Percentiles rank a stretch among this genome's conserved stretches.
These are phyloP conservation scores for Begonia masoniana DNA, from an alignment of 306 rosid species.

Conservation along the genomic window DNA sequence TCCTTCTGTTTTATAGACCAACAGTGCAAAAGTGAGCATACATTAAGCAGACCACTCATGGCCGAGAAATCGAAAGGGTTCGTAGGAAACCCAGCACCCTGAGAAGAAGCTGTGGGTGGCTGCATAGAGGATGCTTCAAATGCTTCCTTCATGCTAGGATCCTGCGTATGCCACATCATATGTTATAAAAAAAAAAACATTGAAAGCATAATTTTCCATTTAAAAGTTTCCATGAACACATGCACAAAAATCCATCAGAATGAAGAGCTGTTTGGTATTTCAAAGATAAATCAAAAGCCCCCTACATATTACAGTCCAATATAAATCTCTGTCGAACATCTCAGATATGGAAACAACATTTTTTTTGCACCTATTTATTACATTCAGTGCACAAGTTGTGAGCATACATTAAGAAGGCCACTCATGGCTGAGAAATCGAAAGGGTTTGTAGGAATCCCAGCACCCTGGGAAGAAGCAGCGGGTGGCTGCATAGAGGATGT, in stretches of 20 bases:
- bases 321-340: no score
- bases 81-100: constrained; percentile 41
- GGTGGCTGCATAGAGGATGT: constrained; percentile 42
- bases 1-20: no score
- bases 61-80: constrained; percentile 96
- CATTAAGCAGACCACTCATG: constrained; percentile 92
- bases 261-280: no score
- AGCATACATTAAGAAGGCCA: constrained; percentile 84
- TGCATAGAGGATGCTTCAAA: constrained; percentile 40
- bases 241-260: no score
- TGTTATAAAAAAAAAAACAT: neutral
- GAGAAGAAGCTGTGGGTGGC: constrained; percentile 30
- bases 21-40: constrained; percentile 13
- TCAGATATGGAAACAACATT: no score
- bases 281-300: no score
- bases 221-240: no score
- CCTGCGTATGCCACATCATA: constrained; percentile 32
- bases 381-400: neutral
- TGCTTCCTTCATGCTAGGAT: constrained; percentile 44
- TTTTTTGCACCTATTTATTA: no score
- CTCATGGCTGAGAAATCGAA: constrained; percentile 92
- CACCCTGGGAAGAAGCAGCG: constrained; percentile 34
- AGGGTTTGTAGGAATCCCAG: constrained; percentile 52
- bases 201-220: no score
- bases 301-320: no score